These are phyloP conservation scores for Pyricularia grisea DNA, from an alignment of 2,329 filamentous ascomycete genomes.

Conservation along the genomic window DNA sequence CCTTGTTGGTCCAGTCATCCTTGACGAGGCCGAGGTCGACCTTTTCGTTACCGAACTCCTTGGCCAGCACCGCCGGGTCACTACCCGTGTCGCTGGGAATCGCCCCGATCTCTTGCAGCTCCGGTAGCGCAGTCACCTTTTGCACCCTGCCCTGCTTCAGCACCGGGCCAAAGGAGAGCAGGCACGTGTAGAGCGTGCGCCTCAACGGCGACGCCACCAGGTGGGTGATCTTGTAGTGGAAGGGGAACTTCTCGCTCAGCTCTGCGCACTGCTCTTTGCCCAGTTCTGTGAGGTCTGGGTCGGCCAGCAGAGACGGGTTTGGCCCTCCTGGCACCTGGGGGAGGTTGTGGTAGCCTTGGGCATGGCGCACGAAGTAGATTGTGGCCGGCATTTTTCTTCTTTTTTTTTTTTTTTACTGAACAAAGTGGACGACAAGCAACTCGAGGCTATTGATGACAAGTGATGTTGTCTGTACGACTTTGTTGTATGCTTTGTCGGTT, in stretches of 20 bases:
- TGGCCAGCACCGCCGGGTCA: constrained; percentile 38
- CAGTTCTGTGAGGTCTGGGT: constrained; percentile 68
- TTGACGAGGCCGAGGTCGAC: constrained; percentile 57
- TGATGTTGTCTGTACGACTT: not conserved
- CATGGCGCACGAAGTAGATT: constrained; percentile 63
- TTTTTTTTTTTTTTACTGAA: too few species aligned
- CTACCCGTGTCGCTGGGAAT: constrained; percentile 70
- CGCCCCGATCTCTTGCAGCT: constrained; percentile 69
- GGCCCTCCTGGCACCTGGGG: constrained; percentile 27
- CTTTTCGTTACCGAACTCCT: constrained; percentile 42
- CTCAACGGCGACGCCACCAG: constrained; percentile 72
- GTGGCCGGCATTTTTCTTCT: constrained; percentile 35
- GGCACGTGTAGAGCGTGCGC: constrained; percentile 70
- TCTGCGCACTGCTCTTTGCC: constrained; percentile 64
- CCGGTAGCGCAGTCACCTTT: constrained; percentile 59
- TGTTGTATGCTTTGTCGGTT: not conserved
- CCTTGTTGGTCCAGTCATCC: constrained; percentile 66
- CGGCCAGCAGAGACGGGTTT: constrained; percentile 59
- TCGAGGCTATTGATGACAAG: not conserved
- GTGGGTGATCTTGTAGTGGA: constrained; percentile 55
- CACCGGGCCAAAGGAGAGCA: constrained; percentile 55
- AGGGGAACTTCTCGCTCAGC: constrained; percentile 54
- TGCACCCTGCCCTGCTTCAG: constrained; percentile 27
- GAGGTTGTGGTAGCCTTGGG: constrained; percentile 77
- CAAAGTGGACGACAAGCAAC: not conserved